phyloP scores from a whole-genome alignment of 805 yeast species.

The Schwanniomyces pseudopolymorphus region DNA sequence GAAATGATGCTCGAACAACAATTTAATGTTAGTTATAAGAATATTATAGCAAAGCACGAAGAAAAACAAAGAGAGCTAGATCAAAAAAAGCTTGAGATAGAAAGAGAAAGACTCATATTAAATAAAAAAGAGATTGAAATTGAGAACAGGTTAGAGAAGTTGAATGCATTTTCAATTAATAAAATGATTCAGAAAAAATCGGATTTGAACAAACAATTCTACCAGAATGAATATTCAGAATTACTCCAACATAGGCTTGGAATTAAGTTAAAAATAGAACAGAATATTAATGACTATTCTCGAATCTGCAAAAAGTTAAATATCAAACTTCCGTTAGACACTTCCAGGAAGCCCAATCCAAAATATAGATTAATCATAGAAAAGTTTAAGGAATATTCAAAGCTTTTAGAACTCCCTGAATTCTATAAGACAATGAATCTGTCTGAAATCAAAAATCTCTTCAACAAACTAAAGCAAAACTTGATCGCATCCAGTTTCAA shows the following conservation, averaged over 20 bases:
- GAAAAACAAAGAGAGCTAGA: constrained; percentile 9
- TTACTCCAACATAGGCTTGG: constrained; percentile 7
- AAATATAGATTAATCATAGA: constrained; percentile 2
- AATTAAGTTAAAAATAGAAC: constrained; percentile 5
- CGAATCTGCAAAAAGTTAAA: constrained; percentile 1
- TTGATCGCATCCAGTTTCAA: constrained; percentile 7
- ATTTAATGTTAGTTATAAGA: constrained; percentile 5
- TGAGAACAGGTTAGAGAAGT: constrained; percentile 1
- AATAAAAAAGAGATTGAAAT: not conserved
- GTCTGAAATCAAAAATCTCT: constrained; percentile 6
- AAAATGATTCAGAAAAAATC: constrained; percentile 1
- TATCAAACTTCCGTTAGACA: not conserved
- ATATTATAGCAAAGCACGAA: constrained; percentile 5
- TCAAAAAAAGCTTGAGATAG: constrained; percentile 1
- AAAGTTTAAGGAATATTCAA: constrained; percentile 11
- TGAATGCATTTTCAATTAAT: not conserved
- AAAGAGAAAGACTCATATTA: constrained; percentile 2
- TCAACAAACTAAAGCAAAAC: constrained; percentile 10
- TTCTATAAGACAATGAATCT: constrained; percentile 1
- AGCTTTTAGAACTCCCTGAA: constrained; percentile 4
- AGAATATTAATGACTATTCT: constrained; percentile 7
- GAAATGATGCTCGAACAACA: constrained; percentile 6
- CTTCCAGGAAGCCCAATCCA: not conserved
- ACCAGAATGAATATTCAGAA: constrained; percentile 1
- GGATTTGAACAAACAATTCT: not conserved